A percentile compares a stretch with the other conserved stretches of the same genome.
Evolutionary conservation across 2,329 filamentous ascomycete genomes (phyloP).

Genomic region (Cladosporium colombiae): DNA sequence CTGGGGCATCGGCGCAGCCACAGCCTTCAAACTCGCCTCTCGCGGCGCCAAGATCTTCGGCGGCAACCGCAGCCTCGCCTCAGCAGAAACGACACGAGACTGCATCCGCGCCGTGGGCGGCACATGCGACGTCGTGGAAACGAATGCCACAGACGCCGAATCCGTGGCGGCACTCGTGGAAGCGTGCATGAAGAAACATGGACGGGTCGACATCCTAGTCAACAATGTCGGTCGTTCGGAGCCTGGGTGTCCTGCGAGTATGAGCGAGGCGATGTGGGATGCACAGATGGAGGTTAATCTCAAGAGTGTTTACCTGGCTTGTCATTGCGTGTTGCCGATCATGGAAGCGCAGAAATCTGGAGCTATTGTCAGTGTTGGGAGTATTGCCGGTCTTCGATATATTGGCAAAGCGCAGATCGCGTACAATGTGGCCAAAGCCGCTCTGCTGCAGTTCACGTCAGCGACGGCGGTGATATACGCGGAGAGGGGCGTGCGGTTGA

Average conservation of each 20-base stretch:
- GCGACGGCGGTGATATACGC: slow-evolving; percentile 68
- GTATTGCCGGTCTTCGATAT: slow-evolving; percentile 56
- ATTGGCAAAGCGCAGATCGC: slow-evolving; percentile 55
- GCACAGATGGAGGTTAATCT: slow-evolving; percentile 57
- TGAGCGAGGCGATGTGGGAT: slow-evolving; percentile 55
- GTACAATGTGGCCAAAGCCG: slow-evolving; percentile 72
- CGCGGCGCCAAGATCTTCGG: slow-evolving; percentile 7
- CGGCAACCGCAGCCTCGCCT: slow-evolving; percentile 3
- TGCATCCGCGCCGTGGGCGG: background rate
- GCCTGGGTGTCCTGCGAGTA: slow-evolving; percentile 51
- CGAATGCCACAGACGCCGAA: background rate
- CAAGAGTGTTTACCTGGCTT: slow-evolving; percentile 57
- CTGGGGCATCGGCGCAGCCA: slow-evolving; percentile 10
- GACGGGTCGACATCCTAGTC: slow-evolving; percentile 60
- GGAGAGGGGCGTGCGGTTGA: slow-evolving; percentile 49
- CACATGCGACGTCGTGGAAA: background rate
- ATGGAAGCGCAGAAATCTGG: slow-evolving; percentile 53
- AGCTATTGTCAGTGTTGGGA: slow-evolving; percentile 40
- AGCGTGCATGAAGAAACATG: slow-evolving; percentile 53
- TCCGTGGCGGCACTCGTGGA: slow-evolving; percentile 45
- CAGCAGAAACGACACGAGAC: background rate
- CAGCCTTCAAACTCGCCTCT: slow-evolving; percentile 1
- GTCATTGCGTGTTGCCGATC: slow-evolving; percentile 55
- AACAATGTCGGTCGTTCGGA: slow-evolving; percentile 63
- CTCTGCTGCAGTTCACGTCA: slow-evolving; percentile 74